phyloP scores from a whole-genome alignment of 495 filamentous ascomycete genomes.

The Penicillium canescens region DNA sequence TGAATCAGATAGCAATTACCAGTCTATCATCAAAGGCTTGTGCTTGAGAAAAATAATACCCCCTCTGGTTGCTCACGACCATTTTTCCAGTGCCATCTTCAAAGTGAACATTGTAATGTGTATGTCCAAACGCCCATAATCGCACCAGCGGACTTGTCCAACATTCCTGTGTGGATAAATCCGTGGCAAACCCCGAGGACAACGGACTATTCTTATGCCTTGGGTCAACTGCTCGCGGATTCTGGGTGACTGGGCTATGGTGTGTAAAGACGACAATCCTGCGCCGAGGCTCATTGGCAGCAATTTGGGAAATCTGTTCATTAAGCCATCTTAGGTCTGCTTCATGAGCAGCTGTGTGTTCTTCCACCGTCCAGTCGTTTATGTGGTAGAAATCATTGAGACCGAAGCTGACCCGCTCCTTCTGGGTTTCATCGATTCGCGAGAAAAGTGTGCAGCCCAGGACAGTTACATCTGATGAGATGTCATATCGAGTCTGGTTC shows the following conservation, averaged over 20 bases:
- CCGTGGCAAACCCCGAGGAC: conserved; percentile 44
- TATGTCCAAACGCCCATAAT: conserved; percentile 60
- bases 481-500: conserved; percentile 31
- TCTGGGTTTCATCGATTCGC: conserved; percentile 16
- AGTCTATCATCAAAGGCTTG: conserved; percentile 27
- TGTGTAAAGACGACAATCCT: conserved; percentile 55
- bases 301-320: conserved; percentile 37
- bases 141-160: conserved; percentile 44
- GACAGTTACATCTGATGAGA: conserved; percentile 27
- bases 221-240: conserved; percentile 38
- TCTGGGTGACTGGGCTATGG: conserved; percentile 43
- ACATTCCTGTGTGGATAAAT: conserved; percentile 44
- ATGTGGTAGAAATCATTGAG: conserved; percentile 54
- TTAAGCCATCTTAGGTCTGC: conserved; percentile 55
- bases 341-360: conserved; percentile 39
- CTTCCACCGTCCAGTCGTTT: conserved; percentile 44
- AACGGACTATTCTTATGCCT: conserved; percentile 41
- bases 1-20: conserved; percentile 14
- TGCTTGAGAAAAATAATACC: conserved; percentile 37
- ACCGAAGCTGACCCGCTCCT: conserved; percentile 25
- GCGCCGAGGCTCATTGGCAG: conserved; percentile 30
- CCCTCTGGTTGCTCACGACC: conserved; percentile 39
- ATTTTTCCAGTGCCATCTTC: conserved; percentile 28
- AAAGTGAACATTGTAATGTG: conserved; percentile 53
- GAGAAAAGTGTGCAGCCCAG: conserved; percentile 42